Evolutionary conservation across 108 stramenopile genomes (phyloP).

Genomic region (Skeletonema grethae): DNA sequence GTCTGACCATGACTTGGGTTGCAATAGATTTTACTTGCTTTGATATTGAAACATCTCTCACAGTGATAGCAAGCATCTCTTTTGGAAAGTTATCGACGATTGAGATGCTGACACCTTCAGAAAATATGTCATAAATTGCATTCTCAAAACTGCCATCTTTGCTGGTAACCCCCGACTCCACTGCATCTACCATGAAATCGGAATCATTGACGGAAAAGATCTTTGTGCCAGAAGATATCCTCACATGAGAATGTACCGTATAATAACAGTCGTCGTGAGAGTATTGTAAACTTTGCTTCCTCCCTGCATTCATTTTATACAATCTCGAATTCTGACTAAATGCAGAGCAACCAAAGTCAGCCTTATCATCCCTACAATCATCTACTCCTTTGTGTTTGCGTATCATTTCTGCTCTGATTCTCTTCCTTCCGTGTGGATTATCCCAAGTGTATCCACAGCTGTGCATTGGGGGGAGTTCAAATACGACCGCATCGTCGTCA

Average conservation of each 20-base stretch:
- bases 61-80: slow-evolving; percentile 20
- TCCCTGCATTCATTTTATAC: slow-evolving; percentile 27
- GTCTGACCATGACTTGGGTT: slow-evolving; percentile 12
- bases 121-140: slow-evolving; percentile 14
- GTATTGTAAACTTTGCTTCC: slow-evolving; percentile 15
- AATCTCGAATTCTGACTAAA: slow-evolving; percentile 14
- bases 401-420: slow-evolving; percentile 15
- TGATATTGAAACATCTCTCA: slow-evolving; percentile 28
- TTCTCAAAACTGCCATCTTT: slow-evolving; percentile 31
- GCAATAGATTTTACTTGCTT: slow-evolving; percentile 19
- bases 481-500: slow-evolving; percentile 42
- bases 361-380: neutral
- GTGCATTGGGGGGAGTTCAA: slow-evolving; percentile 50
- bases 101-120: slow-evolving; percentile 16
- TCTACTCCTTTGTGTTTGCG: neutral
- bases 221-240: slow-evolving; percentile 33
- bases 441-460: slow-evolving; percentile 51
- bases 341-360: neutral
- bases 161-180: slow-evolving; percentile 17
- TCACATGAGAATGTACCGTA: slow-evolving; percentile 8
- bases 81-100: slow-evolving; percentile 27
- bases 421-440: slow-evolving; percentile 32
- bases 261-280: neutral
- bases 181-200: slow-evolving; percentile 9
- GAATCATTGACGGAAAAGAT: slow-evolving; percentile 42